These are phyloP conservation scores for Phaeosphaeriaceae sp. DNA, from an alignment of 2,329 filamentous ascomycete species.

Conservation along the genomic window DNA sequence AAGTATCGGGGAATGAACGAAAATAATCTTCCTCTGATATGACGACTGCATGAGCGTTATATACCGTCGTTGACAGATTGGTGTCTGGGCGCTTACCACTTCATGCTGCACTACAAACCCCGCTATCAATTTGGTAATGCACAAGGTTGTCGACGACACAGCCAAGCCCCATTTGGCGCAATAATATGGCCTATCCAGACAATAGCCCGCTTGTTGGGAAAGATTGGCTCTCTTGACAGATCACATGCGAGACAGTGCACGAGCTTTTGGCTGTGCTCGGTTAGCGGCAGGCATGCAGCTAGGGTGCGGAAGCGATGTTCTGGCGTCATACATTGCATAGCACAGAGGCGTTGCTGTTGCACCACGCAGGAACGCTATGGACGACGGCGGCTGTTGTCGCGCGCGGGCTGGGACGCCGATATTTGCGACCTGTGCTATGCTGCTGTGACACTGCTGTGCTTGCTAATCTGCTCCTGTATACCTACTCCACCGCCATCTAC, in stretches of 20 bases:
- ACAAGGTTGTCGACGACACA: too few relatives aligned
- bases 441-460: not conserved
- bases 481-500: not conserved
- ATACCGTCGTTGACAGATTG: not conserved
- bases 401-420: not conserved
- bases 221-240: constrained; percentile 2
- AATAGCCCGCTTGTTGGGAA: constrained; percentile 3
- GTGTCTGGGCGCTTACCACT: not conserved
- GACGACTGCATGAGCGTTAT: not conserved
- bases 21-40: not conserved
- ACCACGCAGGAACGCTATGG: not conserved
- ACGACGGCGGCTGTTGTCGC: not conserved
- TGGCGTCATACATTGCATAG: constrained; percentile 5
- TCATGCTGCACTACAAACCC: too few relatives aligned
- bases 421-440: not conserved
- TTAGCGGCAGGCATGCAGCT: constrained; percentile 1
- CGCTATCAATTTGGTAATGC: too few relatives aligned
- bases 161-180: not conserved
- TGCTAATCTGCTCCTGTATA: not conserved
- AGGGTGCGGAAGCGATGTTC: constrained; percentile 1
- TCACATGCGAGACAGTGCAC: constrained; percentile 6
- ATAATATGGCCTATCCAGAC: not conserved
- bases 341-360: not conserved
- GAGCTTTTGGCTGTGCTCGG: constrained; percentile 4
- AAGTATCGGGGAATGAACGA: not conserved